Evolutionary conservation across 2,329 filamentous ascomycete species (phyloP).

Genomic region (Pyricularia sp.): DNA sequence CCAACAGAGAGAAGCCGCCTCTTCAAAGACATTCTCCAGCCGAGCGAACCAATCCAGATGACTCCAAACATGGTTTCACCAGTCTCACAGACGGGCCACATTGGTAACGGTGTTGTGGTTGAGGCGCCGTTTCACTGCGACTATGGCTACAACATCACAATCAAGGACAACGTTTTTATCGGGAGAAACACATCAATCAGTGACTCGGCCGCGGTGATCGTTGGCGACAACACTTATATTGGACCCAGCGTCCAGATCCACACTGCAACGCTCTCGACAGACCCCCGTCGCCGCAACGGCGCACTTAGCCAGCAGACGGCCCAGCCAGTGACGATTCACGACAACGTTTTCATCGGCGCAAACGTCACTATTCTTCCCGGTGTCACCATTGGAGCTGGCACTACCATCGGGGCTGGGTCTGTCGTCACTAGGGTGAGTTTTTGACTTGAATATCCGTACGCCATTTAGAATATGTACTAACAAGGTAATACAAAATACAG

Average conservation of each 20-base stretch:
- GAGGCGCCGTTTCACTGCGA: conserved; percentile 88
- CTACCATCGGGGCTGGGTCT: conserved; percentile 71
- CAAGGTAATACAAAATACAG: background rate
- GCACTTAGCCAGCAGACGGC: conserved; percentile 64
- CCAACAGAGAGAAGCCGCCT: conserved; percentile 57
- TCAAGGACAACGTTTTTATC: conserved; percentile 78
- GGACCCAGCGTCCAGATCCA: conserved; percentile 83
- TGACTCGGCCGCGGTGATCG: conserved; percentile 74
- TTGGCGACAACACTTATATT: conserved; percentile 69
- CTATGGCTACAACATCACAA: conserved; percentile 89
- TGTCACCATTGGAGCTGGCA: conserved; percentile 69
- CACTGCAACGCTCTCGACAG: conserved; percentile 62
- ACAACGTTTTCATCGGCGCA: conserved; percentile 77
- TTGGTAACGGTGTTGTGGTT: conserved; percentile 69
- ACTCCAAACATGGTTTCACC: conserved; percentile 45
- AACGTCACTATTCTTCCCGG: conserved; percentile 71
- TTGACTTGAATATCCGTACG: background rate
- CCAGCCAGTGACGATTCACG: conserved; percentile 65
- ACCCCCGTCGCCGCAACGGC: conserved; percentile 65
- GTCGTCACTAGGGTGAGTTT: conserved; percentile 66
- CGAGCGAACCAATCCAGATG: conserved; percentile 44
- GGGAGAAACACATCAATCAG: conserved; percentile 77
- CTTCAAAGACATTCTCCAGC: conserved; percentile 63
- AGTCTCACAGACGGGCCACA: conserved; percentile 45
- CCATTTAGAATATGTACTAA: background rate